Percentiles rank a stretch among this genome's conserved stretches.
phyloP scores from a whole-genome alignment of 108 stramenopile species.

The Cyclotella sp. region DNA sequence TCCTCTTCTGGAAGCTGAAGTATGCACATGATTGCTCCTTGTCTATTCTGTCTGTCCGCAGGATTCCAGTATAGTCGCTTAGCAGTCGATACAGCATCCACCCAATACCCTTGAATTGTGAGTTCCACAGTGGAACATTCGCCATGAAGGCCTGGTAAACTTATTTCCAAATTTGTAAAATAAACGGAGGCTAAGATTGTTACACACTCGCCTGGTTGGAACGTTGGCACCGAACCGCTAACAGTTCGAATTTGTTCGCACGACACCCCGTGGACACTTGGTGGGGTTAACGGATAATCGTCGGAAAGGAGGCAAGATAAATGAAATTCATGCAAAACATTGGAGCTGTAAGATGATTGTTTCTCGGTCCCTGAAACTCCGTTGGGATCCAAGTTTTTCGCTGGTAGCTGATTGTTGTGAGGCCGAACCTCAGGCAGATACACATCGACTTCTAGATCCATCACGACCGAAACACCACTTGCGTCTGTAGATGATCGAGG shows the following conservation, averaged over 20 bases:
- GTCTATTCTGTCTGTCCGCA: slow-evolving; percentile 12
- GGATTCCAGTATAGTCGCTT: slow-evolving; percentile 1
- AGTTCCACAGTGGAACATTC: slow-evolving; percentile 32
- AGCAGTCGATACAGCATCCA: slow-evolving; percentile 4
- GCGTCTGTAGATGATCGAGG: slow-evolving; percentile 35
- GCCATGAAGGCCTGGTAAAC: not conserved
- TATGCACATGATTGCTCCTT: slow-evolving; percentile 36
- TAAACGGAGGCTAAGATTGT: slow-evolving; percentile 49
- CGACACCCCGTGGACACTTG: not conserved
- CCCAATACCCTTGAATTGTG: slow-evolving; percentile 45
- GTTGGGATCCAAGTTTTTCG: not conserved
- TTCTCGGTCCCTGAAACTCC: not conserved
- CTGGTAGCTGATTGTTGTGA: not conserved
- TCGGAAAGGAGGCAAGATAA: slow-evolving; percentile 36
- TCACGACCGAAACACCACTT: slow-evolving; percentile 30
- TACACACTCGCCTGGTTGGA: slow-evolving; percentile 38
- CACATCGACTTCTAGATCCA: slow-evolving; percentile 55
- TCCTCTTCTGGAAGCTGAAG: slow-evolving; percentile 36
- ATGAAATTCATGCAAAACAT: slow-evolving; percentile 43
- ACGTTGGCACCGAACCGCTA: slow-evolving; percentile 42
- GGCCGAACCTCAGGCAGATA: slow-evolving; percentile 11
- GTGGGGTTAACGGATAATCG: not conserved
- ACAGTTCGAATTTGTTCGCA: slow-evolving; percentile 38
- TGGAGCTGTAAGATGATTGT: not conserved
- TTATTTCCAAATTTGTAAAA: slow-evolving; percentile 26